Evolutionary conservation across 2,329 filamentous ascomycete species (phyloP).

Genomic region (Fusarium torulosum): DNA sequence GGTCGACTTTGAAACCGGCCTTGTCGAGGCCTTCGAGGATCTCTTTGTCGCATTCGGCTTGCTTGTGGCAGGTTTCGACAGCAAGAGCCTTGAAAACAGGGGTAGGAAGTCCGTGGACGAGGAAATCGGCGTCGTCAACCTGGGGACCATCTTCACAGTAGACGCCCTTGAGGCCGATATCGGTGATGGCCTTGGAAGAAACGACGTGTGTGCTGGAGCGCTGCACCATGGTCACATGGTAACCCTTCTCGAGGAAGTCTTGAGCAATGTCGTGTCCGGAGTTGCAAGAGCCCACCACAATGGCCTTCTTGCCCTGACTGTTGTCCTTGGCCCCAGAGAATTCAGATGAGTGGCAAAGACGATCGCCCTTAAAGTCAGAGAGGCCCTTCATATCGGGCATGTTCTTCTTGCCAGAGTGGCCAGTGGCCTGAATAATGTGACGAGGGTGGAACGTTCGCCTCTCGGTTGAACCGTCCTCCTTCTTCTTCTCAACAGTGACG

Average conservation of each 20-base stretch:
- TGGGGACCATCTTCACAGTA: constrained; percentile 67
- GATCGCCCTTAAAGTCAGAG: constrained; percentile 67
- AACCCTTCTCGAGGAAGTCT: constrained; percentile 75
- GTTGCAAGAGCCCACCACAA: constrained; percentile 77
- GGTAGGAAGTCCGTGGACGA: constrained; percentile 68
- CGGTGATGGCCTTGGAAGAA: constrained; percentile 64
- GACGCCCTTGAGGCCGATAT: constrained; percentile 65
- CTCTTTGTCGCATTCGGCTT: constrained; percentile 55
- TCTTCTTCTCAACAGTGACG: constrained; percentile 63
- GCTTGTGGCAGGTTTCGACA: constrained; percentile 54
- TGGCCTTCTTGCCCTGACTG: constrained; percentile 67
- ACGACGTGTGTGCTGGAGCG: constrained; percentile 74
- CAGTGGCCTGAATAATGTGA: constrained; percentile 76
- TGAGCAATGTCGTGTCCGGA: constrained; percentile 77
- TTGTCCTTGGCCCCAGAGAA: constrained; percentile 65
- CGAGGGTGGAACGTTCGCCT: constrained; percentile 69
- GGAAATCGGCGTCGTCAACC: constrained; percentile 74
- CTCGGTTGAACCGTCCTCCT: constrained; percentile 61
- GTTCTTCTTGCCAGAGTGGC: constrained; percentile 75
- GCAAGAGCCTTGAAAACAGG: constrained; percentile 72
- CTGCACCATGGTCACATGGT: constrained; percentile 77
- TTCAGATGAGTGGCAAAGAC: constrained; percentile 72
- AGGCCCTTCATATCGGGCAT: constrained; percentile 69
- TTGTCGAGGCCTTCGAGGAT: constrained; percentile 60
- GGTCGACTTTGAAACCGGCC: constrained; percentile 72